Evolutionary conservation across 2,329 filamentous ascomycete genomes (phyloP).

Genomic region (Geoglossum cookeanum): DNA sequence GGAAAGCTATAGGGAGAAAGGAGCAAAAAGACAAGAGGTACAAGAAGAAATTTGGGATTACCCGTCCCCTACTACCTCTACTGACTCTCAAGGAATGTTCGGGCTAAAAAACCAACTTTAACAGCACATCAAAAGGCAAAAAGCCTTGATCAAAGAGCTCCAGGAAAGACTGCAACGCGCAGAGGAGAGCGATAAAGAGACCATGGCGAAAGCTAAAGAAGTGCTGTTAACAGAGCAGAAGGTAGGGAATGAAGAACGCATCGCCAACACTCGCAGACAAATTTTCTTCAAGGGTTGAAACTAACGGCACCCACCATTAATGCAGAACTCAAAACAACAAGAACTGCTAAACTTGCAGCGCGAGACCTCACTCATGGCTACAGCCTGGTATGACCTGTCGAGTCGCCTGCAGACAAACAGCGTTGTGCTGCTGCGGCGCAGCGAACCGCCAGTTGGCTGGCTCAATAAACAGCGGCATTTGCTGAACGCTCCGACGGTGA

Average conservation of each 20-base stretch:
- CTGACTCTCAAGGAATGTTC: not conserved
- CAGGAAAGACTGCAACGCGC: conserved; percentile 11
- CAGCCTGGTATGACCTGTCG: conserved; percentile 74
- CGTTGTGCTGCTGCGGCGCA: conserved; percentile 54
- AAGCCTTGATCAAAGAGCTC: conserved; percentile 15
- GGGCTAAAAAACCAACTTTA: not conserved
- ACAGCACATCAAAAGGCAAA: conserved; percentile 11
- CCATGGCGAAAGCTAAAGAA: conserved; percentile 7
- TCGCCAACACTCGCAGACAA: not conserved
- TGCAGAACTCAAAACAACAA: conserved; percentile 1
- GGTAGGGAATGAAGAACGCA: not conserved
- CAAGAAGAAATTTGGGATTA: not conserved
- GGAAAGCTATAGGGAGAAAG: not conserved
- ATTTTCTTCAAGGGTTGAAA: not conserved
- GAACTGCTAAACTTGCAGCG: conserved; percentile 50
- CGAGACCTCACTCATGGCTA: conserved; percentile 60
- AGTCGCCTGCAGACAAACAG: conserved; percentile 66
- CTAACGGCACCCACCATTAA: not conserved
- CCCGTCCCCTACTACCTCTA: not conserved
- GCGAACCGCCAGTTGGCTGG: conserved; percentile 63
- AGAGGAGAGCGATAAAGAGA: conserved; percentile 9
- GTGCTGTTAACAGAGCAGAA: not conserved
- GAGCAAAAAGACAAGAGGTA: conserved; percentile 2
- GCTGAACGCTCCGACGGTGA: conserved; percentile 4
- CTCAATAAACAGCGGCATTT: conserved; percentile 53